These are phyloP conservation scores for Iberis amara DNA, from an alignment of 441 rosid genomes.

Conservation along the genomic window DNA sequence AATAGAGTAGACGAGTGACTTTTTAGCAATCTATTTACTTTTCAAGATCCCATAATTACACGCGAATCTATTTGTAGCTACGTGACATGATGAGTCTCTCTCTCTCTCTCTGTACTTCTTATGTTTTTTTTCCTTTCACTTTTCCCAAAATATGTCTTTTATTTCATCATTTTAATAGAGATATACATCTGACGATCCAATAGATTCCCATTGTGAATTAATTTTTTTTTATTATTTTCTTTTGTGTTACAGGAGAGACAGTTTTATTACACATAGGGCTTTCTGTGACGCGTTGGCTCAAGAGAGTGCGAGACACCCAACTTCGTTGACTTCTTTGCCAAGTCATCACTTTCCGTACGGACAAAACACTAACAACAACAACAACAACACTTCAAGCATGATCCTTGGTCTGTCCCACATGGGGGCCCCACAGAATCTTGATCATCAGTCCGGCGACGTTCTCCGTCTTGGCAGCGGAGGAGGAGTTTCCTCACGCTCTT, in stretches of 20 bases:
- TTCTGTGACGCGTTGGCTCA: conserved; percentile 60
- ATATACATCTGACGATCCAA: conserved; percentile 28
- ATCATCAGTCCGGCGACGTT: conserved; percentile 32
- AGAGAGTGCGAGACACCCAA: conserved; percentile 54
- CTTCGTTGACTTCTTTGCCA: conserved; percentile 42
- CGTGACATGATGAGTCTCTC: conserved; percentile 36
- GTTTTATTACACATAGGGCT: conserved; percentile 56
- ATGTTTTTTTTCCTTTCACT: conserved; percentile 9
- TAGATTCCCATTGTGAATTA: conserved; percentile 24
- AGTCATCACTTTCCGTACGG: conserved; percentile 42
- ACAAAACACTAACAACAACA: conserved; percentile 32
- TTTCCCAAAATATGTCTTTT: conserved; percentile 20
- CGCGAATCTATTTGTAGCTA: conserved; percentile 32
- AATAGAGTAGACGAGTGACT: conserved; percentile 29
- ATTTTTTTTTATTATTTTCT: not conserved
- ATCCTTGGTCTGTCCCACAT: conserved; percentile 46
- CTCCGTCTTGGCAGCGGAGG: conserved; percentile 33
- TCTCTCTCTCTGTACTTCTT: conserved; percentile 24
- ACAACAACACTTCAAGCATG: conserved; percentile 34
- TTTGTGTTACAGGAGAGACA: conserved; percentile 45
- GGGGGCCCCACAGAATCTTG: conserved; percentile 37
- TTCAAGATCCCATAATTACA: conserved; percentile 39
- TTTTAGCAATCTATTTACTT: conserved; percentile 23
- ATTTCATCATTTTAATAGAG: conserved; percentile 13
- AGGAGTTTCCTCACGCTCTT: conserved; percentile 29